Base-by-base conservation (phyloP, 2,329 filamentous ascomycete genomes). In the Lojkania enalia region DNA sequence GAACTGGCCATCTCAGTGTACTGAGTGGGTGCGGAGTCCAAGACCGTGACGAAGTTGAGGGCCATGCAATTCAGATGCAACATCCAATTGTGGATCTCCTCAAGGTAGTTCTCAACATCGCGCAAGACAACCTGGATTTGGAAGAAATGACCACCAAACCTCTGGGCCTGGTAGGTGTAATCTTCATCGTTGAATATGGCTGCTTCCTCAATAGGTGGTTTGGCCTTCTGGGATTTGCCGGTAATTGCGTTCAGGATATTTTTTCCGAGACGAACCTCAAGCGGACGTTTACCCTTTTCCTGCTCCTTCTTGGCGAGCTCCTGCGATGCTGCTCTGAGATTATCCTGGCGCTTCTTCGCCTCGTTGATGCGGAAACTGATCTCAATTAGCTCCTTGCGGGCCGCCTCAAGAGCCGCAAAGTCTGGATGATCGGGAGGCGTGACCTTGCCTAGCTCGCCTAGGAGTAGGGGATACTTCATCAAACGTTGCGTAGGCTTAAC, bases 401-500 rank as follows among this genome's bases (percentile, higher is more conserved):
- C 86, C 27, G 78, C 80, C 53, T 87, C 83, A 23, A 99, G 79
- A 6, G 81, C 75, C 19, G 78, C 74, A 48, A 86, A 82, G 68
- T 99, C 94, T 0, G 92, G 91, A 63, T 99, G 94, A 51, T 90
- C 85, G 7, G 79, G 71, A 0, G 88, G 86, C 0, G 92, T 97
- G 44, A 86, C 81, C 51, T 90, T 84, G 18, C 95, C 76, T 9
- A 99, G 76, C 44, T 90, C 85, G 23, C 84, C 83, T 33, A 99
- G 82, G 30, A 99, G 77, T 35, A 96, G 84, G 3, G 90, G 90
- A 63, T 97, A 99, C 63, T 96, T 96, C 23, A 92, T 85, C 51
- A 97, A 86, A 36, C 94, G 84, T 71, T 99, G 94, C 68, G 95
- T 91, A 1, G 94, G 94, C 70, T 99, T 99, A 64, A 99, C 92